Evolutionary conservation across 1,284 basidiomycete genomes (phyloP), one percentile per base, ranked within the genome.

Genomic region (Malassezia psittaci): DNA sequence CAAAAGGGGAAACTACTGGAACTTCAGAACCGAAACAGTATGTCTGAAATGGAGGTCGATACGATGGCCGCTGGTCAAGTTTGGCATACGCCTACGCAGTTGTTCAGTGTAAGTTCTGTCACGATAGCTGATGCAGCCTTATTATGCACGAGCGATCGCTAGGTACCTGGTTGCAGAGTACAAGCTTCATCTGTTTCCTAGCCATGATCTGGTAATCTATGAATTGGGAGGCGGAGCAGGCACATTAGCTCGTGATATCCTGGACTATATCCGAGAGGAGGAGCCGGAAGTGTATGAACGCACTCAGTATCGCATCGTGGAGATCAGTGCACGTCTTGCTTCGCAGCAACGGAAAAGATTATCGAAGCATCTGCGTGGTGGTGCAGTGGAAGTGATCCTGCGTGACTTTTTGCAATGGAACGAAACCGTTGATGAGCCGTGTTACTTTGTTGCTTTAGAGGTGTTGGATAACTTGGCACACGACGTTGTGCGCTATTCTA

Each of bases 151-250:
- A 66, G 86, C 91, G 33, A 83, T 98, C 48, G 89, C 87, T 3
- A 83, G 85, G 51, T 94, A 88, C 68, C 81, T 96, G 19, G 83
- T 90, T 19, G 84, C 85, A 0, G 87, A 93, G 69, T 96, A 96
- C 77, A 83, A 94, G 69, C 81, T 71, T 88, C 90, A 64, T 74
- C 86, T 91, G 72, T 96, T 90, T 74, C 91, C 91, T 0, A 91
- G 94, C 72, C 86, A 94, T 37, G 90, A 96, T 74, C 83, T 98
- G 61, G 82, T 88, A 59, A 84, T 99, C 52, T 98, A 94, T 79
- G 94, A 99, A 76, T 85, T 98, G 59, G 94, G 94, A 33, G 94
- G 91, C 1, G 94, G 94, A 29, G 96, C 96, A 66, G 94, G 94
- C 0, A 91, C 91, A 0, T 80, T 98, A 53, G 93, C 94, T 40